Percentiles rank a stretch among this genome's conserved stretches.
Conservation (phyloP, 139 green algal genomes). For the Micromonas pusilla region DNA sequence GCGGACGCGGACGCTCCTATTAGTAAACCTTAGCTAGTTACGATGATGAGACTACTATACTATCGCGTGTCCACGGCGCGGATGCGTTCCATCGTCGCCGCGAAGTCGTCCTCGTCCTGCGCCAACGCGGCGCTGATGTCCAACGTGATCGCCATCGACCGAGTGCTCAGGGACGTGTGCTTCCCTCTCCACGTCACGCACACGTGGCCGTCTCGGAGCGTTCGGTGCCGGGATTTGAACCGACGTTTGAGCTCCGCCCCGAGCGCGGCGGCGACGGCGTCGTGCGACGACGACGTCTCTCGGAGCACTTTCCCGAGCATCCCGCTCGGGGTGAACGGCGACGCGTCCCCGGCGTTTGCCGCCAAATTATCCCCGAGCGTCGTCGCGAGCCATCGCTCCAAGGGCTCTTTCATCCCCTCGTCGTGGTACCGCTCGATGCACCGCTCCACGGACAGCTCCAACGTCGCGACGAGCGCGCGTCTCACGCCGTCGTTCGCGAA, state of each 20-base stretch:
- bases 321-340: not conserved
- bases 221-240: not conserved
- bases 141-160: not conserved
- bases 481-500: not conserved
- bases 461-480: not conserved
- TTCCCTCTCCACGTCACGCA: not conserved
- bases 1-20: too few relatives aligned
- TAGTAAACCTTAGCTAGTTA: too few relatives aligned
- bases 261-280: not conserved
- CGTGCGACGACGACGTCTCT: too few relatives aligned
- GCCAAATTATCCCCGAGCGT: not conserved
- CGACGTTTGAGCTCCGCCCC: not conserved
- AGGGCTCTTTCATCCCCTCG: not conserved
- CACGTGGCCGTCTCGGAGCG: not conserved
- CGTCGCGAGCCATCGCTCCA: not conserved
- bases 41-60: too few relatives aligned
- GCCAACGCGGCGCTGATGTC: not conserved
- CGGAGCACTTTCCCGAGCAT: not conserved
- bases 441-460: not conserved
- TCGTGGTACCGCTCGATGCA: not conserved
- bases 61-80: too few relatives aligned
- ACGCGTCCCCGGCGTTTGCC: slow-evolving; percentile 11
- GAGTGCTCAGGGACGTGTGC: not conserved
- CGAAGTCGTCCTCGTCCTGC: not conserved
- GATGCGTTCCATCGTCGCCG: not conserved